Base-by-base conservation (phyloP, 225 moss, liverwort and hornwort species). In the Sphagnum tenellum region DNA sequence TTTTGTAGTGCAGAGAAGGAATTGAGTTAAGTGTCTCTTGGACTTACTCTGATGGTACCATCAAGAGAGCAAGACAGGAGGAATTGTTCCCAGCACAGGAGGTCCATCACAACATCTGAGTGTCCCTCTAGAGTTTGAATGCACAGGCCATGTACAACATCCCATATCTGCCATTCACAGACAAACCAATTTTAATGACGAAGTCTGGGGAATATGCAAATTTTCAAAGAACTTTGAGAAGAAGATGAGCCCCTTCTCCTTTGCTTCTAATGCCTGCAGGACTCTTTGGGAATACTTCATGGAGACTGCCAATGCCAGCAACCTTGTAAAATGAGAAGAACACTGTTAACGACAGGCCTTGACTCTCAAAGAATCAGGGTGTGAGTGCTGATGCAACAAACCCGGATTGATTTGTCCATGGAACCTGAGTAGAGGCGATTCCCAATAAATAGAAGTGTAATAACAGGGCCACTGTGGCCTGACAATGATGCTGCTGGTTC, bases 81-180 rank as follows among this genome's bases (percentile, higher is more conserved):
- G 67, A 93, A 98, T 50, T 80, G 87, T 67, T 98, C 98, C 98
- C 98, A 98, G 74, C 88, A 78, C 13, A 98, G 77, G 60, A 98
- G 86, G 60, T 90, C 88, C 98, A 98, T 89, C 48, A 98, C 93
- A 9, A 93, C 93, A 67, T 84, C 82, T 7, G 87, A 63, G 66
- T 98, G 93, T 55, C 85, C 90, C 77, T 92, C 81, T 52, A 98
- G 77, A 11, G 80, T 90, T 76, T 98, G 98, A 48, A 87, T 73
- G 73, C 90, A 98, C 70, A 82, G 86, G 6, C 79, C 83, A 60
- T 76, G 89, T 57, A 80, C 67, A 29, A 93, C 58, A 69, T 92
- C 90, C 96, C 96, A 96, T 59, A 77, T 68, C 82, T 80, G 72
- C 50, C 55, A 64, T 46, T 4, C 2, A 8, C n/a, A 60, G 44